phyloP scores from a whole-genome alignment of 176 grass and related monocot species.

The Musa itinerans region DNA sequence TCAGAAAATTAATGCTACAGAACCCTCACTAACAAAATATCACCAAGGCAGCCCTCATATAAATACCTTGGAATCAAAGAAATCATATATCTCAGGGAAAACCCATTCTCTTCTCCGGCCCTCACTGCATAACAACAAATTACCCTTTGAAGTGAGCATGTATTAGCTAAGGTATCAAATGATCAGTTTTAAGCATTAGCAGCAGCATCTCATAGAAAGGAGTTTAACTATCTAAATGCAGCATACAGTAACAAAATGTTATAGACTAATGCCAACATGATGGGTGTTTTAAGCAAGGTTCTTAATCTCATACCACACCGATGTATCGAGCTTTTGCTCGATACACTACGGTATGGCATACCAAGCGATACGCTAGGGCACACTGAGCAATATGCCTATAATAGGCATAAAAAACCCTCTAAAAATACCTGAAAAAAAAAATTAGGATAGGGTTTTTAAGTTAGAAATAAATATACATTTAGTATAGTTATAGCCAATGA shows the following conservation, averaged over 20 bases:
- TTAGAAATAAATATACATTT: too few species aligned
- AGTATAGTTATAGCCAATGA: too few species aligned
- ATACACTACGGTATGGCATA: too few species aligned
- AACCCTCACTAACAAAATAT: not conserved
- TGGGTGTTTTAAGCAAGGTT: not conserved
- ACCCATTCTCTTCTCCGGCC: constrained; percentile 72
- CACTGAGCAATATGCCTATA: too few species aligned
- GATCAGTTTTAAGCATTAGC: not conserved
- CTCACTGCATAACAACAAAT: constrained; percentile 47
- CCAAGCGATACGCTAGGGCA: too few species aligned
- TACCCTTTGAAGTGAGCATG: constrained; percentile 6
- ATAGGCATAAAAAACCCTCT: too few species aligned
- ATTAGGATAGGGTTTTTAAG: too few species aligned
- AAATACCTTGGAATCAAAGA: constrained; percentile 38
- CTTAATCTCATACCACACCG: too few species aligned
- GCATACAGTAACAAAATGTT: not conserved
- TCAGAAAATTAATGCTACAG: not conserved
- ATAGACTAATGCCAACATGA: not conserved
- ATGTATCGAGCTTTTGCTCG: too few species aligned
- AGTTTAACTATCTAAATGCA: not conserved
- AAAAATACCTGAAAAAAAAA: too few species aligned
- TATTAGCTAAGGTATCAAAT: constrained; percentile 1
- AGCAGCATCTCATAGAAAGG: not conserved
- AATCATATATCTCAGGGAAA: constrained; percentile 52
- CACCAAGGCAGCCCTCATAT: not conserved